A percentile compares a stretch with the other conserved stretches of the same genome.
These are phyloP conservation scores for Pilasporangium apinafurcum DNA, from an alignment of 352 stramenopile genomes.

Conservation along the genomic window DNA sequence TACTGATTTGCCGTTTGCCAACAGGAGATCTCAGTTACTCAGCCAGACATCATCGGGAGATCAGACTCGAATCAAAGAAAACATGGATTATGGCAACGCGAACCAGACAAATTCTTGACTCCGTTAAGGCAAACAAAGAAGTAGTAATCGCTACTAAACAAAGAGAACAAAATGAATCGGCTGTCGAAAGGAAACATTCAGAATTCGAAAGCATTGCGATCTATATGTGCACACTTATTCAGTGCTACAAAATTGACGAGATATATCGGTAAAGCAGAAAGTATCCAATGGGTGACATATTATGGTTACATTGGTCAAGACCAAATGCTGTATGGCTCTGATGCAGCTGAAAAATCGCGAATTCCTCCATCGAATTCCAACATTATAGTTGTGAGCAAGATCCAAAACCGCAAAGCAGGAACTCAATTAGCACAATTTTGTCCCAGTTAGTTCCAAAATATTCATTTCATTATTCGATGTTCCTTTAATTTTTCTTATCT, in stretches of 20 bases:
- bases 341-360: too few relatives aligned
- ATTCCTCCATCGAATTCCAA: too few relatives aligned
- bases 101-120: not conserved
- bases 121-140: not conserved
- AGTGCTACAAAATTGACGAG: slow-evolving; percentile 48
- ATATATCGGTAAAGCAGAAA: slow-evolving; percentile 8
- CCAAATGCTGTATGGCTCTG: too few relatives aligned
- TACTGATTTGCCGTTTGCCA: too few relatives aligned
- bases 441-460: not conserved
- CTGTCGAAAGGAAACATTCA: too few relatives aligned
- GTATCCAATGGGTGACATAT: too few relatives aligned
- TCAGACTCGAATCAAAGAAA: too few relatives aligned
- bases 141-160: slow-evolving; percentile 5
- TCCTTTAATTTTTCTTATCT: slow-evolving; percentile 4
- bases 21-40: not conserved
- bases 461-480: not conserved
- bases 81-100: not conserved
- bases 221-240: slow-evolving; percentile 37
- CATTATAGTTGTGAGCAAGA: too few relatives aligned
- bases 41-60: not conserved
- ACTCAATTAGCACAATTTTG: not conserved
- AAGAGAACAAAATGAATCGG: slow-evolving; percentile 18
- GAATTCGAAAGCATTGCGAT: slow-evolving; percentile 19
- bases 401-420: too few relatives aligned
- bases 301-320: too few relatives aligned